Conservation (phyloP, 306 rosid species). For the Mucuna pruriens region DNA sequence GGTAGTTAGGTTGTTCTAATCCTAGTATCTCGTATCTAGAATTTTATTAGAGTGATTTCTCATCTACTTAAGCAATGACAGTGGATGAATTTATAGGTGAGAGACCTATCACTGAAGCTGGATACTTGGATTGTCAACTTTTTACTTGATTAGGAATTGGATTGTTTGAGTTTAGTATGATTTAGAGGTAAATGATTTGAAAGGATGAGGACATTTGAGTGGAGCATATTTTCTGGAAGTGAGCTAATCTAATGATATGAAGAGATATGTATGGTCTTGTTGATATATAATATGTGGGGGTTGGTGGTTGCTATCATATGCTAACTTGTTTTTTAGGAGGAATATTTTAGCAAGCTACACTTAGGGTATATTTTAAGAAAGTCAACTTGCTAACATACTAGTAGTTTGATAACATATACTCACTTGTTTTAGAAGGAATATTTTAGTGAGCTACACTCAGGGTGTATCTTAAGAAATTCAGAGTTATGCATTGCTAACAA, state of each 20-base stretch:
- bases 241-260: not conserved
- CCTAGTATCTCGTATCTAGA: not conserved
- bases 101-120: not conserved
- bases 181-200: not conserved
- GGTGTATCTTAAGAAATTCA: not conserved
- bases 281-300: not conserved
- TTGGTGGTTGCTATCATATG: not conserved
- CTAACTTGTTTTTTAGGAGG: not conserved
- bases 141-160: not conserved
- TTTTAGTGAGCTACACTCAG: not conserved
- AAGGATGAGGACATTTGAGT: not conserved
- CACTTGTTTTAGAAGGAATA: not conserved
- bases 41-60: not conserved
- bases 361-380: not conserved
- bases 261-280: not conserved
- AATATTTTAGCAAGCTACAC: not conserved
- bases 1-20: not conserved
- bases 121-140: constrained; percentile 9
- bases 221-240: not conserved
- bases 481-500: not conserved
- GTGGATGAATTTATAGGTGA: not conserved
- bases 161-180: not conserved
- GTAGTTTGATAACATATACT: not conserved
- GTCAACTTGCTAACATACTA: not conserved
- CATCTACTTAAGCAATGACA: not conserved